Evolutionary conservation across 1,284 basidiomycete genomes (phyloP), one percentile per base, ranked within the genome.

Genomic region (Naganishia liquefaciens): DNA sequence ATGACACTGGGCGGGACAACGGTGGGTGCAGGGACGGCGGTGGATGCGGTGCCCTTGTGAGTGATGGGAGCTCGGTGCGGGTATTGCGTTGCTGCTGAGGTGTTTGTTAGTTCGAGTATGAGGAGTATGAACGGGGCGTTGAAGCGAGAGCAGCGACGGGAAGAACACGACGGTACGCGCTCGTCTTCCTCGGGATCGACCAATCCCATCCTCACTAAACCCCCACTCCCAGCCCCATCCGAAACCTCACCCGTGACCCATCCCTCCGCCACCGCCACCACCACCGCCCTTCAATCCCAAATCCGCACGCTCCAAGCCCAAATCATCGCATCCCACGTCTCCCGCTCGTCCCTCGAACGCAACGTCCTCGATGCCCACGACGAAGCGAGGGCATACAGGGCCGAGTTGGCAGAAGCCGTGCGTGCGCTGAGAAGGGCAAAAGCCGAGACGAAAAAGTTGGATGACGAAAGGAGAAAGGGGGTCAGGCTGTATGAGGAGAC

Each of bases 301-400:
- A 64, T 79, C 7, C 71, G 77, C 4, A 66, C 67, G 19, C 68
- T 79, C 0, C 77, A 79, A 68, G 76, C 76, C 6, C 71, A 68
- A 37, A 66, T 79, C 28, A 76, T 79, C 23, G 73, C 76, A 10
- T 76, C 77, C 63, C 69, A 72, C 37, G 73, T 77, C 6, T 73
- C 70, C 10, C 64, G 75, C 28, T 69, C 68, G 5, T 70, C 76
- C 50, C 64, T 73, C 21, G 74, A 77, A 55, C 63, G 69, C 25
- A 64, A 68, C n/a, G 67, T 69, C 30, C 60, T 67, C 6, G 49
- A 65, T 7, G 58, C 67, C 27, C 60, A 63, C 3, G 73, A 76
- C 37, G 69, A 75, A 53, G 71, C 74, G 54, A 68, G 69, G 53
- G 69, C 70, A 15, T 75, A 75, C 49, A 70, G 73, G 58, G 68